Evolutionary conservation across 768 basidiomycete species (phyloP), one percentile per base, ranked within the genome.

Genomic region (Lactifluus rugatus): DNA sequence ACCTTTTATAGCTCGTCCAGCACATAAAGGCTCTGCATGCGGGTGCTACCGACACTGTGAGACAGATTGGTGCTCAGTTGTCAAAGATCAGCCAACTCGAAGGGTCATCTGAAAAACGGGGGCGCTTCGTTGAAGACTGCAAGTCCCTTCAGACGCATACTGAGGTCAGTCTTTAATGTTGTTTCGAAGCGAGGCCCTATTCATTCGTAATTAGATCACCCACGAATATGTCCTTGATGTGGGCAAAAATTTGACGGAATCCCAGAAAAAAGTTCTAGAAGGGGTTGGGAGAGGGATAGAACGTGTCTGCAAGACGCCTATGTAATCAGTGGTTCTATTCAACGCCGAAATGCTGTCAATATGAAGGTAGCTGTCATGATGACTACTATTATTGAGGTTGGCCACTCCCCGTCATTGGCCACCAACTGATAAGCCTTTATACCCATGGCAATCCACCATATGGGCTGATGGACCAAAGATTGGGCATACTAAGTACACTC

Each of bases 231-330:
- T 83, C 46, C 68, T 80, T 56, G 75, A 75, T 21, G 70, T 85
- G 26, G 80, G 79, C 13, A 88, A 86, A 73, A 85, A 75, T 64
- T 70, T 85, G 39, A 78, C 75, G 6, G 88, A 92, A 26, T 73
- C 88, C 3, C 82, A 84, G 42, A 87, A 80, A 69, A 87, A 82
- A 69, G 79, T 85, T 7, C 69, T 82, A 21, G 87, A 87, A 55
- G 88, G 87, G 26, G 73, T 84, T 42, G 83, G 81, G 28, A 89
- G 85, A 66, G 88, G 89, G 17, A 75, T 87, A 55, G 65, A 69
- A n/a, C 81, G 80, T 50, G 68, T 85, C 47, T 74, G 72, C 64
- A 70, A 74, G 37, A 72, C 70, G 28, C 67, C 70, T 53, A 61
- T 68, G 49, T 70, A 46, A 59, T 48, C 8, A 10, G 3, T 44